Base-by-base conservation (phyloP, 2,329 filamentous ascomycete genomes). In the Ophiocordyceps sinensis region DNA sequence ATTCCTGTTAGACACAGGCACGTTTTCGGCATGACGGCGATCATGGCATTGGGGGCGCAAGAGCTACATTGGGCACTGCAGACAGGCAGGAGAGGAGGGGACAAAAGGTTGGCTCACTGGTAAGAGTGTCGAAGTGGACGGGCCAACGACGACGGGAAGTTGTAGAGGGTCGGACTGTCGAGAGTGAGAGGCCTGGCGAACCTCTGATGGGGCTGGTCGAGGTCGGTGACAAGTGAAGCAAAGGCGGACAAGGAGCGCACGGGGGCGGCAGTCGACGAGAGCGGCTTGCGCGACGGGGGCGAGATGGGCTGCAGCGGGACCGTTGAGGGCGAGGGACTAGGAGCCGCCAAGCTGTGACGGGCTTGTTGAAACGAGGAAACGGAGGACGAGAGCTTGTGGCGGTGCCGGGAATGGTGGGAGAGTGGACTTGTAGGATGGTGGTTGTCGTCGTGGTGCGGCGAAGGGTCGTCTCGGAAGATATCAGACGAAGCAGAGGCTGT, bases 101-200 rank as follows among this genome's bases (percentile, higher is more conserved):
- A 26, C 23, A 26, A 26, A 6, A 7, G 23, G 23, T 26, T 38
- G n/a, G 55, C 57, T 60, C 45, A 60, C 57, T 50, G 46, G 41
- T 34, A 42, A 39, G 45, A 44, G 45, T 44, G 44, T 35, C 41
- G 43, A 26, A 45, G 47, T 26, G 45, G 45, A 37, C 49, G 45
- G 36, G 48, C 42, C 39, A 50, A 45, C 17, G 50, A 43, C 35
- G 69, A 68, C 23, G 23, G 5, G 50, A 74, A 76, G 51, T 76
- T 71, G 67, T 79, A 78, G 38, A 79, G 59, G 28, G 73, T 77
- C 45, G 74, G 75, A 53, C 74, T 78, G 55, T 79, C 74, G 41
- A 76, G 55, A 13, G 73, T 71, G 49, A 60, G 70, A 28, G 70
- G 67, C 45, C 74, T 65, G n/a, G 65, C 64, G 52, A 73, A 75